Conservation (phyloP, 169 alveolate genomes). For the Plasmodium gonderi region DNA sequence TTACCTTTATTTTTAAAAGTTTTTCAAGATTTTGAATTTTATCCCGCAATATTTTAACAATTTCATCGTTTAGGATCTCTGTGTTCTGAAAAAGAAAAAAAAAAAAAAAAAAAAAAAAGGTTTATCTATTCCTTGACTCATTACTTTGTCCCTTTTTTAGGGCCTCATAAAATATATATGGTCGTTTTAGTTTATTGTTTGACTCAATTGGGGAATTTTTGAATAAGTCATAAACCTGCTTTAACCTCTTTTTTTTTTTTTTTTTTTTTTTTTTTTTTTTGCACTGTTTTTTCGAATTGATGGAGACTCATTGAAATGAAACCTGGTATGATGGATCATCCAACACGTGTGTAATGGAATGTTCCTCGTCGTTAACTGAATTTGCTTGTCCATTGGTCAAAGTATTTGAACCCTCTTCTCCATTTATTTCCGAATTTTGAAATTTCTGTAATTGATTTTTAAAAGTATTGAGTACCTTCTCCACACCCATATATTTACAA, state of each 20-base stretch:
- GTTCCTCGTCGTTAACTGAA: neutral
- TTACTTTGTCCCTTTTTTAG: too few species aligned
- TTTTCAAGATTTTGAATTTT: constrained; percentile 46
- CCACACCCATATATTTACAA: constrained; percentile 66
- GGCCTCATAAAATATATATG: too few species aligned
- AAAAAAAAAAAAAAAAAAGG: neutral
- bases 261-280: neutral
- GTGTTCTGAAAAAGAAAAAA: neutral
- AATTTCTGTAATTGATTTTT: constrained; percentile 52
- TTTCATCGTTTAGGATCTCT: constrained; percentile 35
- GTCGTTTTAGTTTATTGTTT: too few species aligned
- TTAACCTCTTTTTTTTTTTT: too few species aligned
- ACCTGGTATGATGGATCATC: neutral
- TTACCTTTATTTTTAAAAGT: constrained; percentile 51
- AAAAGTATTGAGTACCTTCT: constrained; percentile 42
- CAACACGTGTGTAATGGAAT: neutral
- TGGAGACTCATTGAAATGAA: neutral
- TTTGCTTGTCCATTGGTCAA: neutral
- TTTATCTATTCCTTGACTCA: too few species aligned
- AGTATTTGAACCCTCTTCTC: neutral
- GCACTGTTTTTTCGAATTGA: neutral
- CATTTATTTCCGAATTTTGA: constrained; percentile 39
- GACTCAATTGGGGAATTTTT: too few species aligned
- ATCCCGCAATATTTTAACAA: constrained; percentile 29
- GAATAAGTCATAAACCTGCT: too few species aligned